Base-by-base conservation (phyloP, 352 stramenopile genomes). In the Stephanocyclus meneghinianus region DNA sequence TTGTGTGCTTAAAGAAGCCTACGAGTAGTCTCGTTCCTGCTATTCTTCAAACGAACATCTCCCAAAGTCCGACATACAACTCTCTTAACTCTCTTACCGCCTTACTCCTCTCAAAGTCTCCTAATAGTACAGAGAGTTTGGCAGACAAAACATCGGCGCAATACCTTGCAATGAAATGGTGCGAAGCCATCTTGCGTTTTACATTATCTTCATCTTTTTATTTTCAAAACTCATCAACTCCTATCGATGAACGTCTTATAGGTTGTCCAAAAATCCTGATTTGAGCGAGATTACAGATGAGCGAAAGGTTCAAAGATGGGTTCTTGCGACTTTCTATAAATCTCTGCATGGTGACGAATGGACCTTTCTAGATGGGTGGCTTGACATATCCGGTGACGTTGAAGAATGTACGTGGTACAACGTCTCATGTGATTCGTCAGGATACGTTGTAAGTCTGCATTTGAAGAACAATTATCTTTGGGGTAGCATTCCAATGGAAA, bases 371-470 rank as follows among this genome's bases (percentile, higher is more conserved):
- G 50, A 75, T 32, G 78, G 78, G 18, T 86, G 78, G 78, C 55
- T 74, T 26, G 42, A 71, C 44, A 37, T 76, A 47, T 15, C 26
- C 35, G 71, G 66, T 18, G 56, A 78, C 50, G 32, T 63, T 16
- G 32, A 86, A 59, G 78, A 83, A 70, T 86, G 78, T 30, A 71
- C 61, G 10, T 86, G 78, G 78, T 67, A 86, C 65, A 76, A 76
- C 18, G 35, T 86, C 51, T 26, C 56, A 18, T 86, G 78, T 61
- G 59, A 75, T 51, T 56, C 10, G n/a, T 53, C 18, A 30, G 78
- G 69, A 35, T n/a, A 13, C 32, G 74, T 86, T 10, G 71, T 60
- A 21, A 55, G 67, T 18, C 63, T 86, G 29, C 55, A 80, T 26
- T 65, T 86, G 45, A 80, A 47, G 51, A 71, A 64, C 16, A 86